Evolutionary conservation across 169 alveolate species (phyloP).

Genomic region (Plasmodium gaboni): DNA sequence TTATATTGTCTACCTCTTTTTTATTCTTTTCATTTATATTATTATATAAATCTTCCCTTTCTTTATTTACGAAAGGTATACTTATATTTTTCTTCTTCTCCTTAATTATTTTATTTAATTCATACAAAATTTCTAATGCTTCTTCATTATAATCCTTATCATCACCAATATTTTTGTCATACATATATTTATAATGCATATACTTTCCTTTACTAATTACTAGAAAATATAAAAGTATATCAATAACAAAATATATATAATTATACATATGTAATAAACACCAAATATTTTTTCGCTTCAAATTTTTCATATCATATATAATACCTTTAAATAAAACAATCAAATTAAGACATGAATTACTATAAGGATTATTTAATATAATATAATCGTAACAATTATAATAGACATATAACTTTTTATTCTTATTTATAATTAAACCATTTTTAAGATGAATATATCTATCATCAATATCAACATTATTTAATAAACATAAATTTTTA

Average conservation of each 20-base stretch:
- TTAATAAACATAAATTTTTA: slow-evolving; percentile 26
- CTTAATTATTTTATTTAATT: slow-evolving; percentile 56
- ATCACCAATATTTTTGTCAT: slow-evolving; percentile 1
- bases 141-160: slow-evolving; percentile 64
- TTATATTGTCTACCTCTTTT: background rate
- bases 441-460: slow-evolving; percentile 47
- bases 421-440: slow-evolving; percentile 42
- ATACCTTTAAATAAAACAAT: slow-evolving; percentile 73
- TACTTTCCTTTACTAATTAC: slow-evolving; percentile 71
- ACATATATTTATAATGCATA: slow-evolving; percentile 68
- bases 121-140: slow-evolving; percentile 40
- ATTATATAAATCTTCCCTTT: slow-evolving; percentile 13
- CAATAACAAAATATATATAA: slow-evolving; percentile 52
- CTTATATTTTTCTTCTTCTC: slow-evolving; percentile 32
- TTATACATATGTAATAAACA: slow-evolving; percentile 71
- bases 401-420: slow-evolving; percentile 35
- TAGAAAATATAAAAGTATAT: slow-evolving; percentile 52
- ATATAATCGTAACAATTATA: slow-evolving; percentile 74
- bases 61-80: background rate
- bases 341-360: slow-evolving; percentile 63
- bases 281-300: slow-evolving; percentile 49
- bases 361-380: slow-evolving; percentile 66
- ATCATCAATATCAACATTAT: slow-evolving; percentile 72
- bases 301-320: slow-evolving; percentile 71
- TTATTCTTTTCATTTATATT: slow-evolving; percentile 31